Conservation (phyloP, 768 basidiomycete species). For the Russula griseocarnosa region DNA sequence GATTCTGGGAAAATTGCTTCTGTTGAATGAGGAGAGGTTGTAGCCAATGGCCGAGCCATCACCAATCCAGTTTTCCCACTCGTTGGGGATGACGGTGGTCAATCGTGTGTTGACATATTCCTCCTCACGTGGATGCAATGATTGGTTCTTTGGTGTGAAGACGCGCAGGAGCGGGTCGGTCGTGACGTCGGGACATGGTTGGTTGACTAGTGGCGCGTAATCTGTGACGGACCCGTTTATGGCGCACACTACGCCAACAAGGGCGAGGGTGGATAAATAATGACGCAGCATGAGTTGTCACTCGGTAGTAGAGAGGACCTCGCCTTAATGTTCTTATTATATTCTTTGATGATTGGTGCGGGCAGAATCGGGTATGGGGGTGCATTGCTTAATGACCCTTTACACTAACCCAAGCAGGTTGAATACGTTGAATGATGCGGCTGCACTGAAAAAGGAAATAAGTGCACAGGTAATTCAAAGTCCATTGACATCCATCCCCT, state of each 20-base stretch:
- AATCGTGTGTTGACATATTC: constrained; percentile 47
- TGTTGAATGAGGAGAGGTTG: constrained; percentile 42
- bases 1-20: constrained; percentile 45
- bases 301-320: too few relatives aligned
- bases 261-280: not conserved
- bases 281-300: not conserved
- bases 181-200: constrained; percentile 50
- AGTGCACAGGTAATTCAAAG: too few relatives aligned
- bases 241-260: not conserved
- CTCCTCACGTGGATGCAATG: constrained; percentile 47
- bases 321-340: too few relatives aligned
- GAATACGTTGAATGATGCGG: too few relatives aligned
- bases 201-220: constrained; percentile 51
- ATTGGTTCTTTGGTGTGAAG: constrained; percentile 49
- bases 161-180: constrained; percentile 47
- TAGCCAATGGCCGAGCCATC: constrained; percentile 53
- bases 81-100: constrained; percentile 40
- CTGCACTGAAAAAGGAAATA: too few relatives aligned
- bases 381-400: too few relatives aligned
- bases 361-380: too few relatives aligned
- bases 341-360: too few relatives aligned
- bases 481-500: too few relatives aligned
- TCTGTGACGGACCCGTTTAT: constrained; percentile 35
- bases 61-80: constrained; percentile 60
- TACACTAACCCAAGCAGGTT: too few relatives aligned